Evolutionary conservation across 352 stramenopile genomes (phyloP).

Genomic region (Phytophthora crassamura): DNA sequence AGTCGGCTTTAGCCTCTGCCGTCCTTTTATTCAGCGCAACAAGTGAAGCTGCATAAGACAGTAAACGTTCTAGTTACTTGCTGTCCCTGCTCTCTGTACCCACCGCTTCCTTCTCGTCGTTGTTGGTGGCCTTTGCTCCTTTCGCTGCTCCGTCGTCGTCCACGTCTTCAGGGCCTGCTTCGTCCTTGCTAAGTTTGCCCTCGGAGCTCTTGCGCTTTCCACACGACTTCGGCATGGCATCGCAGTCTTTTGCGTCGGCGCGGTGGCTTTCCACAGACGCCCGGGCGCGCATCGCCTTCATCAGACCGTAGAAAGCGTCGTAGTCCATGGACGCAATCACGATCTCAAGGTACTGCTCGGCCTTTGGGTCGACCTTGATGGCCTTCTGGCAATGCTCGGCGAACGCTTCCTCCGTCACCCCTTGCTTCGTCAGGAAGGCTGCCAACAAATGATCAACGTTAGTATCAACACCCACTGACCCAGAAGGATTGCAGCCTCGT

Average conservation of each 20-base stretch:
- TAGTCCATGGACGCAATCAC: slow-evolving; percentile 85
- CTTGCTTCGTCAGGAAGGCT: slow-evolving; percentile 64
- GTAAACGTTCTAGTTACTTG: slow-evolving; percentile 14
- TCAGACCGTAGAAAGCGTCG: slow-evolving; percentile 72
- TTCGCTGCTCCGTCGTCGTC: slow-evolving; percentile 32
- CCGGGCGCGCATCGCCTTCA: slow-evolving; percentile 74
- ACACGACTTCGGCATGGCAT: slow-evolving; percentile 5
- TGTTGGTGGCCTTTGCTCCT: slow-evolving; percentile 26
- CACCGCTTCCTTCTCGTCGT: slow-evolving; percentile 26
- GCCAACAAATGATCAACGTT: background rate
- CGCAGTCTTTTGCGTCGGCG: slow-evolving; percentile 42
- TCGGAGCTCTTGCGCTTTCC: slow-evolving; percentile 31
- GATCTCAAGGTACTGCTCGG: slow-evolving; percentile 76
- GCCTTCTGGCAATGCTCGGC: slow-evolving; percentile 53
- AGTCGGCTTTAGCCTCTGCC: background rate
- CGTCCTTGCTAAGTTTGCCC: slow-evolving; percentile 39
- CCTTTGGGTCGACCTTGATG: slow-evolving; percentile 63
- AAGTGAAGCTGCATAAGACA: slow-evolving; percentile 11
- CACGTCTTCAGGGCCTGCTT: slow-evolving; percentile 27
- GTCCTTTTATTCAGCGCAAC: slow-evolving; percentile 14
- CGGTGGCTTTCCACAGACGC: slow-evolving; percentile 49
- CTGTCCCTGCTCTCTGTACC: slow-evolving; percentile 29
- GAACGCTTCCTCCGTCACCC: slow-evolving; percentile 70
- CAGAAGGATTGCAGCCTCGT: background rate
- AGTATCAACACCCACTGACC: background rate